Conservation (phyloP, 2,329 filamentous ascomycete genomes). For the Sarocladium strictum region DNA sequence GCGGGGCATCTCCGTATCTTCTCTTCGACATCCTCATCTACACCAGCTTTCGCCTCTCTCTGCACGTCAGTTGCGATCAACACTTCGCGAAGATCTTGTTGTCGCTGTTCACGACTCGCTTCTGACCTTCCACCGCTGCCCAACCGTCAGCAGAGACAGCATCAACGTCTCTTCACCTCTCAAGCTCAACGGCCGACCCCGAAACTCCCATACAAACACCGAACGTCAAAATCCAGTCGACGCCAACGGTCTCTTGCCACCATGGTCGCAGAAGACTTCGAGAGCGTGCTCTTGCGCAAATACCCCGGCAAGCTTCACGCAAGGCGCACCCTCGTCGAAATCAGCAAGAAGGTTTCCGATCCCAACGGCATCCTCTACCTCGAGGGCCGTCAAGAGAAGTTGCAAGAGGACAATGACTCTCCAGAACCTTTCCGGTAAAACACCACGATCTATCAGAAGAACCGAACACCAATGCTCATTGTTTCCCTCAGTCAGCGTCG, state of each 20-base stretch:
- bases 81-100: neutral
- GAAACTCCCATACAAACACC: neutral
- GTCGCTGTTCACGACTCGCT: neutral
- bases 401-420: slow-evolving; percentile 88
- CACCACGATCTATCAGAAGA: neutral
- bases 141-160: neutral
- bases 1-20: slow-evolving; percentile 8
- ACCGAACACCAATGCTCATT: neutral
- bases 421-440: slow-evolving; percentile 71
- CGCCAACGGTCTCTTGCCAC: slow-evolving; percentile 9
- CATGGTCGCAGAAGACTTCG: slow-evolving; percentile 38
- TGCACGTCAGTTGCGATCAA: neutral
- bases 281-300: slow-evolving; percentile 53
- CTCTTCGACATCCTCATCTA: neutral
- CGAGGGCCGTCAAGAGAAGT: slow-evolving; percentile 72
- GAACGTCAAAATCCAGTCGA: too few relatives aligned
- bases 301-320: slow-evolving; percentile 86
- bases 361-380: slow-evolving; percentile 73
- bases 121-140: neutral
- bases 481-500: slow-evolving; percentile 65
- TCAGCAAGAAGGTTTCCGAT: slow-evolving; percentile 60
- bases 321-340: slow-evolving; percentile 72
- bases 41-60: neutral
- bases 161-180: neutral
- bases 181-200: neutral